phyloP scores from a whole-genome alignment of 805 yeast genomes.

The Saccharomycopsis fibuligera region DNA sequence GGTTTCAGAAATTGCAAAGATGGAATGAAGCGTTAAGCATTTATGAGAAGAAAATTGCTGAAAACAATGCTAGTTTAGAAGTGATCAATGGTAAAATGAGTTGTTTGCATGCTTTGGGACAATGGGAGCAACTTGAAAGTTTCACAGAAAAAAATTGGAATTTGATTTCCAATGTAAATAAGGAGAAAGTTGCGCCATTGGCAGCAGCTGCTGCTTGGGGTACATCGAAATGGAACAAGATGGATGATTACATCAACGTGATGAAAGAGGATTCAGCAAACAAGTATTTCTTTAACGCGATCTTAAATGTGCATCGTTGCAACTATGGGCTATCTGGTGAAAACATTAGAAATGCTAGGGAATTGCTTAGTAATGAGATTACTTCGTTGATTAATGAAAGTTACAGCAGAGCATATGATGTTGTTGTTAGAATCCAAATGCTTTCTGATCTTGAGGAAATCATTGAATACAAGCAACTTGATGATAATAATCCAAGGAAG shows the following conservation, averaged over 20 bases:
- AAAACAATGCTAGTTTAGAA: constrained; percentile 48
- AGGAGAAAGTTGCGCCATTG: constrained; percentile 84
- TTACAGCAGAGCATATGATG: constrained; percentile 93
- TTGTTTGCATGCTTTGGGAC: constrained; percentile 96
- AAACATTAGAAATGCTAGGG: constrained; percentile 82
- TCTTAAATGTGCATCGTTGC: constrained; percentile 76
- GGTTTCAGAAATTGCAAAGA: constrained; percentile 94
- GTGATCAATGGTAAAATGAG: constrained; percentile 97
- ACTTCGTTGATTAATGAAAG: constrained; percentile 94
- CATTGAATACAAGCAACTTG: constrained; percentile 77
- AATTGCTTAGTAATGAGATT: constrained; percentile 82
- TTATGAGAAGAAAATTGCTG: constrained; percentile 55
- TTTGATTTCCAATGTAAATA: constrained; percentile 60
- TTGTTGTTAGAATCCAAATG: constrained; percentile 95
- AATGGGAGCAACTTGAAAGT: constrained; percentile 89
- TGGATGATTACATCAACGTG: constrained; percentile 84
- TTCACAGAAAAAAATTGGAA: constrained; percentile 85
- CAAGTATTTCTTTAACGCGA: constrained; percentile 89
- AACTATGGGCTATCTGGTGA: constrained; percentile 74
- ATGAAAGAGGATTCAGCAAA: constrained; percentile 94
- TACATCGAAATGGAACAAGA: constrained; percentile 90
- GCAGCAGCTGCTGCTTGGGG: constrained; percentile 99
- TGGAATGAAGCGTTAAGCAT: constrained; percentile 98
- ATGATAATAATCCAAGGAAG: constrained; percentile 76
- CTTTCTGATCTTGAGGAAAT: constrained; percentile 94